Evolutionary conservation across 1,284 basidiomycete genomes (phyloP).

Genomic region (Ganoderma boninense): DNA sequence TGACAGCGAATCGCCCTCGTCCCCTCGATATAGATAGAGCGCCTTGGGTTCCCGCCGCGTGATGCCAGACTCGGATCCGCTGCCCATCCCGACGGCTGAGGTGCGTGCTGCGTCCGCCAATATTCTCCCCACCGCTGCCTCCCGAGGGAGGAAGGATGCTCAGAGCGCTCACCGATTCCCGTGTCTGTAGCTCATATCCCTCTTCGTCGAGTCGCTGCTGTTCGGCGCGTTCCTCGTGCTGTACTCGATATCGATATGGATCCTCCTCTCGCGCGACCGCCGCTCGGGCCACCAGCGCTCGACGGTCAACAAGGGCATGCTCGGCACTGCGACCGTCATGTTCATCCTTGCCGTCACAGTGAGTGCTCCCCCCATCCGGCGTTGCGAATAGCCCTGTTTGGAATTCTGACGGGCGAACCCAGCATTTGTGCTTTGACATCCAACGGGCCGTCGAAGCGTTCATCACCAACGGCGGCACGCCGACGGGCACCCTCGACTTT

Average conservation of each 20-base stretch:
- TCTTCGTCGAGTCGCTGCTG: slow-evolving; percentile 23
- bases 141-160: too few relatives aligned
- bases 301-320: slow-evolving; percentile 16
- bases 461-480: slow-evolving; percentile 12
- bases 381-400: too few relatives aligned
- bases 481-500: slow-evolving; percentile 11
- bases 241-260: slow-evolving; percentile 28
- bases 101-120: background rate
- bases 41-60: background rate
- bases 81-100: background rate
- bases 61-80: slow-evolving; percentile 10
- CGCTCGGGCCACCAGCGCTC: background rate
- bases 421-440: slow-evolving; percentile 25
- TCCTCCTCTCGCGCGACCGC: slow-evolving; percentile 17
- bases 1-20: background rate
- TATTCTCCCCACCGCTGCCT: too few relatives aligned
- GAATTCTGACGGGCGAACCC: background rate
- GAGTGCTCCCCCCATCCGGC: background rate
- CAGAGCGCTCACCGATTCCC: background rate
- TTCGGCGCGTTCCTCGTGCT: slow-evolving; percentile 24
- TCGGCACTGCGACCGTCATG: slow-evolving; percentile 22
- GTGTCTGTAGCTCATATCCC: slow-evolving; percentile 17
- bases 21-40: background rate
- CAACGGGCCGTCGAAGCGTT: slow-evolving; percentile 20
- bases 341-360: slow-evolving; percentile 23